Evolutionary conservation across 2,329 filamentous ascomycete species (phyloP).

Genomic region (Akanthomyces lecanii): DNA sequence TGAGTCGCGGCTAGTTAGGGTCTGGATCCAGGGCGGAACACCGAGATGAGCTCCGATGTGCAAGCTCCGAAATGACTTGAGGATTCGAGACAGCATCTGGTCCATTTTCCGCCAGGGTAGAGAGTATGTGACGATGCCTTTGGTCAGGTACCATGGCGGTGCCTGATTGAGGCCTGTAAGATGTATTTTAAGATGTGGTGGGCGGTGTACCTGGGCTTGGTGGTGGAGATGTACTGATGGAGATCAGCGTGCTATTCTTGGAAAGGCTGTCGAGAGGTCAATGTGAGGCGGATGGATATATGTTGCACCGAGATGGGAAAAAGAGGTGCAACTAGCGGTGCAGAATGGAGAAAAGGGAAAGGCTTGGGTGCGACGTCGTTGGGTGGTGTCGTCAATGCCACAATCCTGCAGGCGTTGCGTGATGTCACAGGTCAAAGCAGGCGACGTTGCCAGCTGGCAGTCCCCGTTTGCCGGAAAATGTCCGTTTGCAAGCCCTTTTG

Average conservation of each 20-base stretch:
- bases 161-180: not conserved
- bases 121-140: not conserved
- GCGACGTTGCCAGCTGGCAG: slow-evolving; percentile 7
- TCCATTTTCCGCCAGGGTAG: not conserved
- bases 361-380: not conserved
- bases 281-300: not conserved
- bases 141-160: not conserved
- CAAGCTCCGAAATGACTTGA: not conserved
- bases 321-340: slow-evolving; percentile 6
- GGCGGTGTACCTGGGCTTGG: not conserved
- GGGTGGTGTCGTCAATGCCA: not conserved
- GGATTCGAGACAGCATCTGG: not conserved
- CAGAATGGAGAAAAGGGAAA: not conserved
- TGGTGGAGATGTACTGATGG: not conserved
- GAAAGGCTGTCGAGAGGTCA: not conserved
- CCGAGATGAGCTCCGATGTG: slow-evolving; percentile 10
- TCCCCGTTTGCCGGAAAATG: not conserved
- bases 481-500: not conserved
- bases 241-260: slow-evolving; percentile 4
- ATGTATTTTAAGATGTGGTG: not conserved
- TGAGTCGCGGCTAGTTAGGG: not conserved
- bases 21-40: slow-evolving; percentile 5
- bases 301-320: not conserved
- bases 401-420: not conserved
- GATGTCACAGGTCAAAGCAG: not conserved